phyloP scores from a whole-genome alignment of 1,139 yeast species.

The Scheffersomyces insectosa region DNA sequence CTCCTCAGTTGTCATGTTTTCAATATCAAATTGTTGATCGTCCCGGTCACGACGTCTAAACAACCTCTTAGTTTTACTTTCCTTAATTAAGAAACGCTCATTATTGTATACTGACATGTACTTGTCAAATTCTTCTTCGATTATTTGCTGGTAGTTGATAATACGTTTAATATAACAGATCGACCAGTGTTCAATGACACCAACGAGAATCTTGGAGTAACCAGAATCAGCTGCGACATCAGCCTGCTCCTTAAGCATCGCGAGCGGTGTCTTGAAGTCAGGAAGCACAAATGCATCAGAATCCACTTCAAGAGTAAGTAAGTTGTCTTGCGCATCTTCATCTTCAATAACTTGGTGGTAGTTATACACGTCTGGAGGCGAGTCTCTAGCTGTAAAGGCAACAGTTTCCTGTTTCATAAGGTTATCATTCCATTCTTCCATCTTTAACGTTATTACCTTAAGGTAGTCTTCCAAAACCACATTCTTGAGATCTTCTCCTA shows the following conservation, averaged over 20 bases:
- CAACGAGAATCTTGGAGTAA: slow-evolving; percentile 76
- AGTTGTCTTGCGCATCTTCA: slow-evolving; percentile 51
- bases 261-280: slow-evolving; percentile 53
- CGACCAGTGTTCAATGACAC: slow-evolving; percentile 80
- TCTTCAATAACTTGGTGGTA: slow-evolving; percentile 45
- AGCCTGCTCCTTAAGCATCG: slow-evolving; percentile 87
- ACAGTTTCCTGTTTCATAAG: slow-evolving; percentile 64
- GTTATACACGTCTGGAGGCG: slow-evolving; percentile 65
- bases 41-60: slow-evolving; percentile 37
- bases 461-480: slow-evolving; percentile 70
- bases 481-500: slow-evolving; percentile 71
- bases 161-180: slow-evolving; percentile 62
- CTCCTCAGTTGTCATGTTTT: slow-evolving; percentile 46
- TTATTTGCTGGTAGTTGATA: slow-evolving; percentile 54
- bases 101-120: slow-evolving; percentile 47
- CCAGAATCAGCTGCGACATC: slow-evolving; percentile 89
- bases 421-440: slow-evolving; percentile 79
- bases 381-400: slow-evolving; percentile 59
- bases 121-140: slow-evolving; percentile 57
- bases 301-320: slow-evolving; percentile 61
- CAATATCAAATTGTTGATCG: slow-evolving; percentile 31
- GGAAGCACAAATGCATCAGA: slow-evolving; percentile 69
- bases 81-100: slow-evolving; percentile 38
- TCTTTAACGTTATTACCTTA: slow-evolving; percentile 63
- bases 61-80: slow-evolving; percentile 46